These are phyloP conservation scores for Aquanectria penicillioides DNA, from an alignment of 2,329 filamentous ascomycete genomes.

Conservation along the genomic window DNA sequence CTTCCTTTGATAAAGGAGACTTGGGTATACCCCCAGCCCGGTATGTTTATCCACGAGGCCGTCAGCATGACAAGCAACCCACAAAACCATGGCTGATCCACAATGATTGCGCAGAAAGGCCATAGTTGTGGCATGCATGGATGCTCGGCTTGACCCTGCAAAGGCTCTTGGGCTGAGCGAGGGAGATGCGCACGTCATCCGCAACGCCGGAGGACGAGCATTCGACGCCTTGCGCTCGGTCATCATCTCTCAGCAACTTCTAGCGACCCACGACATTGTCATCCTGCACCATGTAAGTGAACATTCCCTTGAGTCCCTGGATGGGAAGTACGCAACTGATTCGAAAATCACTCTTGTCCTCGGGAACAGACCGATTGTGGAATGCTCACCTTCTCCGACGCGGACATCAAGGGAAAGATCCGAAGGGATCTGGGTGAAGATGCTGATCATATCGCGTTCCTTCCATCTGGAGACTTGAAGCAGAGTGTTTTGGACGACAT, in stretches of 20 bases:
- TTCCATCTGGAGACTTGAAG: constrained; percentile 71
- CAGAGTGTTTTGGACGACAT: constrained; percentile 74
- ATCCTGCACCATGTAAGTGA: constrained; percentile 70
- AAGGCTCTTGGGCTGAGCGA: constrained; percentile 34
- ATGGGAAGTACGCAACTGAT: not conserved
- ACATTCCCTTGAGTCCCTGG: not conserved
- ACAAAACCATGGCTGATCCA: not conserved
- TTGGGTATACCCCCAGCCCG: constrained; percentile 37
- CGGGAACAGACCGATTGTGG: constrained; percentile 49
- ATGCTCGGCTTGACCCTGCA: constrained; percentile 73
- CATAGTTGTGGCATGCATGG: constrained; percentile 79
- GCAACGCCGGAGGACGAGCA: constrained; percentile 76
- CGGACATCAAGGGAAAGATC: constrained; percentile 64
- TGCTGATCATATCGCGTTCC: constrained; percentile 68
- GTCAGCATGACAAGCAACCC: not conserved
- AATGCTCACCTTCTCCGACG: constrained; percentile 75
- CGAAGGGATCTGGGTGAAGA: constrained; percentile 65
- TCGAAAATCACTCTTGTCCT: fast-evolving
- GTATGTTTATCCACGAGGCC: constrained; percentile 10
- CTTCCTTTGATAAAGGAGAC: constrained; percentile 34
- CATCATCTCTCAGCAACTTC: constrained; percentile 80
- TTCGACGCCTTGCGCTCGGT: constrained; percentile 78
- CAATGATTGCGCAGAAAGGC: constrained; percentile 41
- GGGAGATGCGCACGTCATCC: constrained; percentile 83
- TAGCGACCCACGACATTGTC: constrained; percentile 79